Conservation (phyloP, 2,329 filamentous ascomycete genomes). For the Claviceps spartinae region DNA sequence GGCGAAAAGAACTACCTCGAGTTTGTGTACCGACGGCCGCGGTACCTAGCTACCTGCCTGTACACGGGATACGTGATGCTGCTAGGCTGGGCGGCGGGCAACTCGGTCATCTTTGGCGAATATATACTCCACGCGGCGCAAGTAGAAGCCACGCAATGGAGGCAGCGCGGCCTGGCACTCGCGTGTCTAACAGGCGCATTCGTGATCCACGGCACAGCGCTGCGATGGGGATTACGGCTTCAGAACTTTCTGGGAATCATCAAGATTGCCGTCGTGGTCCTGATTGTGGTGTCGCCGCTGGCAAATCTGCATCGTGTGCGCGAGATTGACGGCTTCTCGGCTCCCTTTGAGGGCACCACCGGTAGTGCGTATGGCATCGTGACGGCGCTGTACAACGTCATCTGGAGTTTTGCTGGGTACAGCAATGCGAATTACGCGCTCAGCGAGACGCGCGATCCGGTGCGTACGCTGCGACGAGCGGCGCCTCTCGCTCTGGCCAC, state of each 20-base stretch:
- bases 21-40: conserved; percentile 46
- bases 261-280: conserved; percentile 51
- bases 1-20: conserved; percentile 58
- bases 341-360: conserved; percentile 52
- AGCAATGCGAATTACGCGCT: conserved; percentile 55
- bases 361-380: conserved; percentile 53
- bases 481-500: conserved; percentile 45
- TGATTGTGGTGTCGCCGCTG: conserved; percentile 52
- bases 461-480: conserved; percentile 51
- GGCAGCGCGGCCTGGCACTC: conserved; percentile 53
- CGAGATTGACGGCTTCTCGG: conserved; percentile 44
- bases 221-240: conserved; percentile 53
- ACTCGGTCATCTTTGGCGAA: conserved; percentile 57
- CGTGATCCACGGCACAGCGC: conserved; percentile 47
- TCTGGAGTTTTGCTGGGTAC: conserved; percentile 58
- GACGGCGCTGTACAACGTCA: conserved; percentile 59
- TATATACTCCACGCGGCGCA: conserved; percentile 55
- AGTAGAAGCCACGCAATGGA: conserved; percentile 50
- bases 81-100: conserved; percentile 51
- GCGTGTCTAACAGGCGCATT: conserved; percentile 53
- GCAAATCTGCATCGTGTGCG: conserved; percentile 46
- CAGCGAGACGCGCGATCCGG: conserved; percentile 52
- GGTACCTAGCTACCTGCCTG: conserved; percentile 46
- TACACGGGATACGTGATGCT: conserved; percentile 50
- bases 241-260: conserved; percentile 53